phyloP scores from a whole-genome alignment of 108 stramenopile species.

The Fragilaria crotonensis region DNA sequence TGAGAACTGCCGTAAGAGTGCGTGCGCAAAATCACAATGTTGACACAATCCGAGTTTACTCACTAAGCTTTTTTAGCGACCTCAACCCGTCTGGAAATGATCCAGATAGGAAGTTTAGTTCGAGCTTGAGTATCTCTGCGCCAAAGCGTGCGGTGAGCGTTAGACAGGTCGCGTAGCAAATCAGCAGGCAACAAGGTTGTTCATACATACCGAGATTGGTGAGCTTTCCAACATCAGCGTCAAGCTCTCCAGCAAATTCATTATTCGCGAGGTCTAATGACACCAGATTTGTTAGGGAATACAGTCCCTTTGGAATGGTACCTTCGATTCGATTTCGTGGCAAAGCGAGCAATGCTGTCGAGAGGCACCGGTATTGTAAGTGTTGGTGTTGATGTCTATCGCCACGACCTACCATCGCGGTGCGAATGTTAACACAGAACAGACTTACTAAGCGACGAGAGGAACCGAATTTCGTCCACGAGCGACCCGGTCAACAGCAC shows the following conservation, averaged over 20 bases:
- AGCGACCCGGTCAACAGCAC: background rate
- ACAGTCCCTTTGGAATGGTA: background rate
- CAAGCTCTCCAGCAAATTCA: background rate
- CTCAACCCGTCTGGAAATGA: background rate
- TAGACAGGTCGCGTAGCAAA: too few species aligned
- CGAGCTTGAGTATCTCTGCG: background rate
- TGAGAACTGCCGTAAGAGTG: too few species aligned
- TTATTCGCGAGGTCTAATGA: background rate
- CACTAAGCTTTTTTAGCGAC: background rate
- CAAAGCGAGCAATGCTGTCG: background rate
- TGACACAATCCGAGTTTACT: too few species aligned
- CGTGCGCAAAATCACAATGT: too few species aligned
- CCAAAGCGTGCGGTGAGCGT: background rate
- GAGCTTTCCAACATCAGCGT: background rate
- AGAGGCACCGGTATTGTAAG: too few species aligned
- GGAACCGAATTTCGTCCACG: background rate
- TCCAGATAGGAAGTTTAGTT: background rate
- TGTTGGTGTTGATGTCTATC: too few species aligned
- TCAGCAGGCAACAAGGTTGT: too few species aligned
- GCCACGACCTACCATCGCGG: too few species aligned
- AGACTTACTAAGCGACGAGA: background rate
- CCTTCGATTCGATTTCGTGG: background rate
- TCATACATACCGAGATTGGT: background rate
- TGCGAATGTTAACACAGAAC: too few species aligned
- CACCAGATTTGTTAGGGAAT: background rate